phyloP scores from a whole-genome alignment of 2,329 filamentous ascomycete species.

The Aspergillus udagawae region DNA sequence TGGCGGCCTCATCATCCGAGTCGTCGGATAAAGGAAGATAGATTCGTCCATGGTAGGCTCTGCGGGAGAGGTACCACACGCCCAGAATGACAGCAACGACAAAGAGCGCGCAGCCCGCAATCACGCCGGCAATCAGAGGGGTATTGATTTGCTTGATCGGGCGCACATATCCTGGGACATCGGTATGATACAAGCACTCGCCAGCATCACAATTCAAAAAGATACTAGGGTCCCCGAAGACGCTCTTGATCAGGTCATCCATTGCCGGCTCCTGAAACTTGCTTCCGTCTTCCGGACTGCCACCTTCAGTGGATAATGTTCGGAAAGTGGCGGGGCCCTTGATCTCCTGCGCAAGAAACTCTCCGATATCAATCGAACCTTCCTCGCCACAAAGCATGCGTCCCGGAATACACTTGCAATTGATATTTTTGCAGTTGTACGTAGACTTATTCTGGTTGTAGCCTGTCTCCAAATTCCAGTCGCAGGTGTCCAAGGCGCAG shows the following conservation, averaged over 20 bases:
- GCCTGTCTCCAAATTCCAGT: slow-evolving; percentile 65
- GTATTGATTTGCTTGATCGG: slow-evolving; percentile 96
- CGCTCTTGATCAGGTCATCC: slow-evolving; percentile 79
- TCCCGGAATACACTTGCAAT: slow-evolving; percentile 82
- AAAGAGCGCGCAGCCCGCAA: slow-evolving; percentile 80
- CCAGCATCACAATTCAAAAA: slow-evolving; percentile 75
- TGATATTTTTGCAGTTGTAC: slow-evolving; percentile 79
- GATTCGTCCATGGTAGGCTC: slow-evolving; percentile 60
- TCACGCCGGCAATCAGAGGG: slow-evolving; percentile 88
- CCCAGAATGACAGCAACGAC: slow-evolving; percentile 79
- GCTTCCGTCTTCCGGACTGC: slow-evolving; percentile 65
- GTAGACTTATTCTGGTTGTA: slow-evolving; percentile 72
- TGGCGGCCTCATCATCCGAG: slow-evolving; percentile 79
- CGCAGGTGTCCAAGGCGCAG: slow-evolving; percentile 79
- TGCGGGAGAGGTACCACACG: slow-evolving; percentile 83
- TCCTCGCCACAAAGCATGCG: slow-evolving; percentile 92
- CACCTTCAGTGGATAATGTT: slow-evolving; percentile 55
- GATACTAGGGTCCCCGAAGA: slow-evolving; percentile 93
- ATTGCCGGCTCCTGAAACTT: slow-evolving; percentile 87
- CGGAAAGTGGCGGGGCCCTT: slow-evolving; percentile 82
- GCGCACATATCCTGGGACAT: slow-evolving; percentile 84
- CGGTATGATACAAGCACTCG: slow-evolving; percentile 88
- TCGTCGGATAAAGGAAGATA: slow-evolving; percentile 77
- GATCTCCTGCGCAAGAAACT: slow-evolving; percentile 80
- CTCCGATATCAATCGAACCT: slow-evolving; percentile 85